Evolutionary conservation across 345 rosid genomes (phyloP).

Genomic region (Rhizophora apiculata): DNA sequence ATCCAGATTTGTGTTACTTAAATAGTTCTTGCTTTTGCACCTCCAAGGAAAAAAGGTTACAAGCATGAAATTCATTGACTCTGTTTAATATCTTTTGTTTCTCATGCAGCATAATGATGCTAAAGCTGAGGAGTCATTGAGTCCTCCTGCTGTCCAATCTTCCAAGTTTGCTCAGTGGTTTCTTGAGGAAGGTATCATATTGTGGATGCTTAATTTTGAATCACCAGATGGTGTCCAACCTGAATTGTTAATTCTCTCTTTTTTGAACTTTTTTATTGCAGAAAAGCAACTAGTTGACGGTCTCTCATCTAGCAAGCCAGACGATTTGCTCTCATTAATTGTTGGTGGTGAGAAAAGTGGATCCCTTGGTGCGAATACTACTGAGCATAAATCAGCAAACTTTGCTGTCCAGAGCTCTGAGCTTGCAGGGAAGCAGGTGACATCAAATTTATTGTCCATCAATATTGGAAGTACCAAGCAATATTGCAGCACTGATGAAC

Average conservation of each 20-base stretch:
- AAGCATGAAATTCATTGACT: slow-evolving; percentile 14
- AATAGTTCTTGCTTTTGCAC: too few relatives aligned
- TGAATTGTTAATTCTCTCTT: slow-evolving; percentile 1
- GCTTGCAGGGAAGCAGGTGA: slow-evolving; percentile 25
- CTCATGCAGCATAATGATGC: slow-evolving; percentile 43
- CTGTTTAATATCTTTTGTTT: slow-evolving; percentile 18
- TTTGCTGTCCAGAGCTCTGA: slow-evolving; percentile 41
- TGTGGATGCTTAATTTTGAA: not conserved
- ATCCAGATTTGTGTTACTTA: not conserved
- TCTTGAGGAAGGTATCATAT: slow-evolving; percentile 70
- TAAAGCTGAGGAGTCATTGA: slow-evolving; percentile 46
- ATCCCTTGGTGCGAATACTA: slow-evolving; percentile 41
- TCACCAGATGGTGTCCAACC: not conserved
- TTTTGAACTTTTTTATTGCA: slow-evolving; percentile 28
- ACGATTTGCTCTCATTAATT: slow-evolving; percentile 68
- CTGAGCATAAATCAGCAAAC: slow-evolving; percentile 23
- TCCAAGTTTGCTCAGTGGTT: slow-evolving; percentile 92
- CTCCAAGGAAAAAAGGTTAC: not conserved
- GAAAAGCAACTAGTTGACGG: slow-evolving; percentile 63
- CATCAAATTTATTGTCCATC: slow-evolving; percentile 17
- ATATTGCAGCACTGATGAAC: slow-evolving; percentile 23
- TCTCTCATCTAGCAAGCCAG: slow-evolving; percentile 42
- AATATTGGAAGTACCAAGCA: slow-evolving; percentile 33
- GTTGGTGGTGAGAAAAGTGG: slow-evolving; percentile 63
- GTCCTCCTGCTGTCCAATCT: slow-evolving; percentile 47